Conservation (phyloP, 345 rosid species). For the Sonneratia alba region DNA sequence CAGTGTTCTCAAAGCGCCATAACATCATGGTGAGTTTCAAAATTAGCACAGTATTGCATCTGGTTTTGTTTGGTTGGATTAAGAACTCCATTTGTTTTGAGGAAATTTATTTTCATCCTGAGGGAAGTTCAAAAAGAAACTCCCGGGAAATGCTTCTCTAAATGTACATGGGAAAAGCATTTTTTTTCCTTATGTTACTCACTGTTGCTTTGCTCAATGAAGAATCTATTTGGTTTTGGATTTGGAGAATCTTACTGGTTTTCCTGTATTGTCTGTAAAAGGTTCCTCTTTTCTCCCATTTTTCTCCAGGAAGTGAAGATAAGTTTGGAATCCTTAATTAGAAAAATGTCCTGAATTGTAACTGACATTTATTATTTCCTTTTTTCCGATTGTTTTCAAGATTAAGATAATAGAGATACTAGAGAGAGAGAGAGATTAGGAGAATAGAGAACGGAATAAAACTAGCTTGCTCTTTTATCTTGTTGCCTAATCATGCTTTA, state of each 20-base stretch:
- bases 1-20: conserved; percentile 64
- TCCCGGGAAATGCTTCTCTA: conserved; percentile 4
- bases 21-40: conserved; percentile 53
- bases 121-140: background rate
- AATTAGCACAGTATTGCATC: conserved; percentile 3
- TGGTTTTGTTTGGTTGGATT: conserved; percentile 3
- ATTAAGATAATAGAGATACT: too few relatives aligned
- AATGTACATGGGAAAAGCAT: background rate
- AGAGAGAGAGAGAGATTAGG: background rate
- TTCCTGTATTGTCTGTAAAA: background rate
- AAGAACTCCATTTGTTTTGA: background rate
- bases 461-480: background rate
- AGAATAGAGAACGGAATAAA: background rate
- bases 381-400: background rate
- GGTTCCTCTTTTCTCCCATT: background rate
- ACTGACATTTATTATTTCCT: background rate
- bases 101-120: background rate
- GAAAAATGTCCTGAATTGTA: background rate
- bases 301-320: background rate
- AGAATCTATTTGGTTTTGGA: background rate
- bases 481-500: background rate
- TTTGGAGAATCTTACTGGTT: background rate
- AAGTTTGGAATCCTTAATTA: background rate
- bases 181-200: background rate
- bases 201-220: background rate